Base-by-base conservation (phyloP, 345 rosid species). In the Rubroshorea leprosula region DNA sequence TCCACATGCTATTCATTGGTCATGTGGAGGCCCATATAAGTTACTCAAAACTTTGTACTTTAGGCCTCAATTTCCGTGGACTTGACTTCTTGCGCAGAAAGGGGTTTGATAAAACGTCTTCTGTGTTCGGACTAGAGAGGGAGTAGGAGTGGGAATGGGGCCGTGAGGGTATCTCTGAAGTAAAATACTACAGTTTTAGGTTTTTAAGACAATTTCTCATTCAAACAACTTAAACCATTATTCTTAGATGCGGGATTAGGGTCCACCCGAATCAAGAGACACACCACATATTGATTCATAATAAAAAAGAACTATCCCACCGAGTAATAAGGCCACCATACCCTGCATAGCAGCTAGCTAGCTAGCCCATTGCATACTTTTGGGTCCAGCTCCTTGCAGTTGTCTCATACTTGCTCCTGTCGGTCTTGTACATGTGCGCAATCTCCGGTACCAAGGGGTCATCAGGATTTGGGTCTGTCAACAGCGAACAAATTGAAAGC, bases 241-340 rank as follows among this genome's bases (percentile, higher is more conserved):
- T 6, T 35, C 12, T 35, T 35, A n/a, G 12, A n/a, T n/a, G 41
- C 7, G 41, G 9, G 11, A 35, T 35, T 35, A n/a, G 1, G 41
- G 41, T 35, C 41, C 12, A 35, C 41, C 12, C 12, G 12, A 3
- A 1, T 13, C 7, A 35, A n/a, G 41, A 35, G 41, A 35, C 41
- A 6, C 41, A 13, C 55, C 75, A 75, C 72, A 68, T 60, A 51
- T 54, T 51, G 57, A 63, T 59, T 47, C 7, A 58, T 15, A 19
- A 13, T 6, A 51, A 65, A 18, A 14, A 44, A 51, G 76, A 67
- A 68, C 78, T 66, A 58, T 63, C 58, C 64, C 70, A 51, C 52
- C 19, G 67, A 66, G 59, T 72, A 61, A 6, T 58, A 65, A 44
- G 57, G 74, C 73, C 76, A 4, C 4, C 8, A 8, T 3, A 8